phyloP scores from a whole-genome alignment of 805 yeast genomes.

The Torulaspora quercuum region DNA sequence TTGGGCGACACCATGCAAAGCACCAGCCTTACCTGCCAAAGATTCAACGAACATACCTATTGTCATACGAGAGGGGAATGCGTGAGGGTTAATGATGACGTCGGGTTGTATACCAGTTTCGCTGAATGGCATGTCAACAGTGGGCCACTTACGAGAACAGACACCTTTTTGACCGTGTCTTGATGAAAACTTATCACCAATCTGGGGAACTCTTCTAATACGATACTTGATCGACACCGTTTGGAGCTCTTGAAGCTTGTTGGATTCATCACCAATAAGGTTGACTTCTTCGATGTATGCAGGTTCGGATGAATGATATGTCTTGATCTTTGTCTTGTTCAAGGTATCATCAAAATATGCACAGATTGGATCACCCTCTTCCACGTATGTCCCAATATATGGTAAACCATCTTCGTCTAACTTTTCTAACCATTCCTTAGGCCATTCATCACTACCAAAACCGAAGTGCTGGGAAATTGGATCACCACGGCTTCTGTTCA shows the following conservation, averaged over 20 bases:
- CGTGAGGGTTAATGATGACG: constrained; percentile 96
- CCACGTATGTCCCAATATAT: constrained; percentile 76
- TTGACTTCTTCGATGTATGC: constrained; percentile 95
- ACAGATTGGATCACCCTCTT: constrained; percentile 93
- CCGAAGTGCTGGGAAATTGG: constrained; percentile 94
- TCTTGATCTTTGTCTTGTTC: constrained; percentile 87
- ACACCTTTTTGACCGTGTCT: constrained; percentile 99
- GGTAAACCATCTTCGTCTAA: constrained; percentile 94
- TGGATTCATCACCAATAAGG: constrained; percentile 75
- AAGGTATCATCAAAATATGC: constrained; percentile 88
- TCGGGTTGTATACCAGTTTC: constrained; percentile 97
- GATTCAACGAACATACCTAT: constrained; percentile 99
- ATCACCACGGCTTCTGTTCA: constrained; percentile 82
- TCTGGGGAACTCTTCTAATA: constrained; percentile 84
- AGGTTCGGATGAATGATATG: constrained; percentile 91
- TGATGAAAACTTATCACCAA: constrained; percentile 97
- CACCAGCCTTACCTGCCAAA: constrained; percentile 98
- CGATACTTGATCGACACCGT: constrained; percentile 82
- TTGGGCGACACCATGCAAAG: constrained; percentile 94
- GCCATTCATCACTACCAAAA: constrained; percentile 90
- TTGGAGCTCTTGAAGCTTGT: constrained; percentile 72
- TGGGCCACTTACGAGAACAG: constrained; percentile 97
- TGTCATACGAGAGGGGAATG: constrained; percentile 99
- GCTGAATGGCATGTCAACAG: constrained; percentile 92
- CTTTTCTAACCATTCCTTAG: constrained; percentile 82